Evolutionary conservation across 2,329 filamentous ascomycete genomes (phyloP).

Genomic region (Escovopsis sp.): DNA sequence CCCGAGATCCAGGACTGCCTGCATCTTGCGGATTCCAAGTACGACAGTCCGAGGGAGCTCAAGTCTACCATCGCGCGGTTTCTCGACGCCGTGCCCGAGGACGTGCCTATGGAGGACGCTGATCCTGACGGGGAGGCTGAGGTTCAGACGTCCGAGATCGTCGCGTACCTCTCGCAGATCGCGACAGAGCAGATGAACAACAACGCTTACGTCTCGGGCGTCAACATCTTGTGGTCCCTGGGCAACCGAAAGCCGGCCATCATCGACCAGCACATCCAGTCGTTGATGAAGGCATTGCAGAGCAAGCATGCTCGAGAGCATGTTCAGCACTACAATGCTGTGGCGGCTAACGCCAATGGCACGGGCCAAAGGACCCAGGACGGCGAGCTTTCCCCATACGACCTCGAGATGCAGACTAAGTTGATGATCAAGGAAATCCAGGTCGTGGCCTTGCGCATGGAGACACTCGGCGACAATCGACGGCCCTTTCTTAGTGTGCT

Average conservation of each 20-base stretch:
- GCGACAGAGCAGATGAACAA: conserved; percentile 77
- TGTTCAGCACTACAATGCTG: conserved; percentile 55
- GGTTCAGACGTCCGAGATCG: conserved; percentile 70
- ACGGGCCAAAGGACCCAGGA: conserved; percentile 32
- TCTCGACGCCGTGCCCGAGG: conserved; percentile 77
- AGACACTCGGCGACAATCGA: conserved; percentile 76
- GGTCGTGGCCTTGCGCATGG: conserved; percentile 82
- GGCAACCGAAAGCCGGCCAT: conserved; percentile 71
- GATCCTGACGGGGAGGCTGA: conserved; percentile 78
- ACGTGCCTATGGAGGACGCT: conserved; percentile 52
- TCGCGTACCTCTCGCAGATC: conserved; percentile 68
- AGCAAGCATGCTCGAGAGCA: conserved; percentile 87
- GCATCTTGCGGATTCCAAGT: conserved; percentile 55
- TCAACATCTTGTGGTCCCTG: conserved; percentile 88
- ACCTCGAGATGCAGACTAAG: conserved; percentile 76
- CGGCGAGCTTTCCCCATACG: conserved; percentile 52
- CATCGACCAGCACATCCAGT: conserved; percentile 76
- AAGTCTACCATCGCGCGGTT: conserved; percentile 66
- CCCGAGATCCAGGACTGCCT: conserved; percentile 88
- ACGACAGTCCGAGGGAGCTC: conserved; percentile 54
- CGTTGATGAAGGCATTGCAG: conserved; percentile 87
- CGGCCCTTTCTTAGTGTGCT: conserved; percentile 90
- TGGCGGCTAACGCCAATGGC: conserved; percentile 34
- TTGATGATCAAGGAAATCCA: conserved; percentile 93
- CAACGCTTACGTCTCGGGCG: conserved; percentile 68